A percentile compares a stretch with the other conserved stretches of the same genome.
Evolutionary conservation across 768 basidiomycete genomes (phyloP).

Genomic region (Tricholoma saponaceum): DNA sequence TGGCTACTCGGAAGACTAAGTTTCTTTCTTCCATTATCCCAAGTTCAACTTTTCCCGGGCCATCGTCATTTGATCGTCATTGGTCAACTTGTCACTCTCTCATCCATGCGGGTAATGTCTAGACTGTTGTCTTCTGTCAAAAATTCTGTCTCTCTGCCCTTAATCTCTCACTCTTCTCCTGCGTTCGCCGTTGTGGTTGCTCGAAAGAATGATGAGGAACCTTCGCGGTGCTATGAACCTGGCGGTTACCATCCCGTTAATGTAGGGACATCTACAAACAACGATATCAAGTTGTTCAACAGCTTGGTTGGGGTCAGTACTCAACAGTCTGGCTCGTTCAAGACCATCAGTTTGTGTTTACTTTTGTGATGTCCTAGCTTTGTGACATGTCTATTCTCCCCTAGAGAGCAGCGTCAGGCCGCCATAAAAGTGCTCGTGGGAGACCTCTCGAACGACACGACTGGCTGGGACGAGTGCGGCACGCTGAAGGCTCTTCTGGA

Average conservation of each 20-base stretch:
- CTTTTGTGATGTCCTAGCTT: neutral
- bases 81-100: too few relatives aligned
- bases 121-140: too few relatives aligned
- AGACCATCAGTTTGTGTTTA: constrained; percentile 12
- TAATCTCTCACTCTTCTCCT: neutral
- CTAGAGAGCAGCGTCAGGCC: constrained; percentile 35
- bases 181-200: neutral
- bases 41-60: too few relatives aligned
- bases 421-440: constrained; percentile 52
- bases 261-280: constrained; percentile 36
- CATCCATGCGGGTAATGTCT: too few relatives aligned
- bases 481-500: constrained; percentile 16
- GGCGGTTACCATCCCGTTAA: constrained; percentile 33
- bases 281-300: constrained; percentile 47
- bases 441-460: constrained; percentile 26
- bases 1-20: too few relatives aligned
- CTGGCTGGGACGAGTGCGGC: neutral
- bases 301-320: constrained; percentile 52
- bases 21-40: too few relatives aligned
- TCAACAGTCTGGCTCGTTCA: constrained; percentile 43
- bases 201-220: neutral
- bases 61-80: too few relatives aligned
- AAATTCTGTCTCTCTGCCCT: too few relatives aligned
- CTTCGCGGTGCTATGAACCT: constrained; percentile 23
- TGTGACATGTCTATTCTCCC: neutral